Conservation (phyloP, 345 rosid genomes). For the Clarkia xantiana region DNA sequence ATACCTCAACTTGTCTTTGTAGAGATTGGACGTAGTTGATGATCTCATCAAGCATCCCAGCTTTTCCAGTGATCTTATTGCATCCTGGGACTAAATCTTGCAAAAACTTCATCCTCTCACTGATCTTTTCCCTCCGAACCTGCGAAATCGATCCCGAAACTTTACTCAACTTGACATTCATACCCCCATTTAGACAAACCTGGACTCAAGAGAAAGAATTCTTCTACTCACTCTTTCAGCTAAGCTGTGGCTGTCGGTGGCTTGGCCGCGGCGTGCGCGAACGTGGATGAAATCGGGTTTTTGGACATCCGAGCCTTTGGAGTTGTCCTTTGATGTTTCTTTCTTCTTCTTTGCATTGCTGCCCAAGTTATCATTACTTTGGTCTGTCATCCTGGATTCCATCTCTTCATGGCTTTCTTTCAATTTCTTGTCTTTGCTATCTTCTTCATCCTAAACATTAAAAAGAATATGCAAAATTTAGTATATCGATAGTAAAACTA, state of each 20-base stretch:
- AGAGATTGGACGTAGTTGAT: constrained; percentile 75
- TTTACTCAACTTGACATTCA: background rate
- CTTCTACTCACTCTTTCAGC: constrained; percentile 75
- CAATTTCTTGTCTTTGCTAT: constrained; percentile 19
- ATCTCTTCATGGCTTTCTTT: constrained; percentile 34
- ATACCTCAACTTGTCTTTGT: constrained; percentile 68
- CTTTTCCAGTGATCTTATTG: constrained; percentile 56
- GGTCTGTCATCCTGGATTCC: constrained; percentile 44
- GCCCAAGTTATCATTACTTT: constrained; percentile 17
- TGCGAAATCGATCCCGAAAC: constrained; percentile 10
- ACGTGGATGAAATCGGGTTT: constrained; percentile 89
- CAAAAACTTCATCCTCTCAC: constrained; percentile 73
- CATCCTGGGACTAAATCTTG: constrained; percentile 78
- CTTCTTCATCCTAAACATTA: constrained; percentile 22
- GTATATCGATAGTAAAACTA: too few species aligned
- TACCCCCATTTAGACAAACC: background rate
- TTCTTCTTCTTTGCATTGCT: constrained; percentile 14
- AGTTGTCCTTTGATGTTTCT: constrained; percentile 51
- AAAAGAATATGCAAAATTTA: constrained; percentile 1
- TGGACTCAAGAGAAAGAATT: background rate
- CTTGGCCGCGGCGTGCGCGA: constrained; percentile 93
- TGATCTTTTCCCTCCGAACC: constrained; percentile 83
- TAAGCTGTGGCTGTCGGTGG: constrained; percentile 95
- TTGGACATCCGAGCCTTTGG: constrained; percentile 43
- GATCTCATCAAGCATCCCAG: constrained; percentile 82